Percentiles rank a stretch among this genome's conserved stretches.
These are phyloP conservation scores for Chondrus crispus DNA, from an alignment of 23 red algal genomes.

Conservation along the genomic window DNA sequence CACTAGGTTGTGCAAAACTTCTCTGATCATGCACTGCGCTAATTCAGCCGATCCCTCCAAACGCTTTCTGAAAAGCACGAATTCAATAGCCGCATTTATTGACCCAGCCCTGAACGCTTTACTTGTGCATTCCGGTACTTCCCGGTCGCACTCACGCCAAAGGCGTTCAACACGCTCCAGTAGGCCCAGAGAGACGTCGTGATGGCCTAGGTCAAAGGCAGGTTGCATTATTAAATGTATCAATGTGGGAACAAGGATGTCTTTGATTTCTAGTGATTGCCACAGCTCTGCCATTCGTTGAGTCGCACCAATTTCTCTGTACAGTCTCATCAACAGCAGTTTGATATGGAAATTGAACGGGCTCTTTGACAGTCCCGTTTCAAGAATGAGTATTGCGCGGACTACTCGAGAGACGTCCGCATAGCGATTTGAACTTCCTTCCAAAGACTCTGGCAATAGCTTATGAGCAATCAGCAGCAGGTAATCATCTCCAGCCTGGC, in stretches of 20 bases:
- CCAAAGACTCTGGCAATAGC: neutral
- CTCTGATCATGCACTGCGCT: neutral
- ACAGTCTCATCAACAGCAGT: constrained; percentile 43
- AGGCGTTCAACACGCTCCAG: constrained; percentile 27
- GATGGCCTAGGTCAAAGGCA: constrained; percentile 49
- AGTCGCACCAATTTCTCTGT: constrained; percentile 37
- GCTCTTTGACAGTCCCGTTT: constrained; percentile 36
- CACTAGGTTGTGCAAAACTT: constrained; percentile 22
- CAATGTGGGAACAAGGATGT: constrained; percentile 51
- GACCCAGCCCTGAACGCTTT: constrained; percentile 34
- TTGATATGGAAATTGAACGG: constrained; percentile 63
- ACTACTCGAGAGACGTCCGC: constrained; percentile 16
- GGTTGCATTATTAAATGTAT: constrained; percentile 43
- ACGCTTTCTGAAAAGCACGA: constrained; percentile 53
- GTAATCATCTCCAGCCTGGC: constrained; percentile 65
- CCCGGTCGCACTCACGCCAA: constrained; percentile 56
- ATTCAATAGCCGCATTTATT: constrained; percentile 46
- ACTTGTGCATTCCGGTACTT: constrained; percentile 44
- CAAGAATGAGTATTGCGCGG: constrained; percentile 20
- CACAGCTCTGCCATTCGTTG: constrained; percentile 38
- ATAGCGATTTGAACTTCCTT: constrained; percentile 4
- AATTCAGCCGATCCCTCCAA: constrained; percentile 36
- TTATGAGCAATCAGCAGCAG: constrained; percentile 35
- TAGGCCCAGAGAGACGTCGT: neutral
- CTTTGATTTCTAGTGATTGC: constrained; percentile 49